Evolutionary conservation across 192 early-diverging fungal species (phyloP).

Genomic region (Haplosporangium gracile): DNA sequence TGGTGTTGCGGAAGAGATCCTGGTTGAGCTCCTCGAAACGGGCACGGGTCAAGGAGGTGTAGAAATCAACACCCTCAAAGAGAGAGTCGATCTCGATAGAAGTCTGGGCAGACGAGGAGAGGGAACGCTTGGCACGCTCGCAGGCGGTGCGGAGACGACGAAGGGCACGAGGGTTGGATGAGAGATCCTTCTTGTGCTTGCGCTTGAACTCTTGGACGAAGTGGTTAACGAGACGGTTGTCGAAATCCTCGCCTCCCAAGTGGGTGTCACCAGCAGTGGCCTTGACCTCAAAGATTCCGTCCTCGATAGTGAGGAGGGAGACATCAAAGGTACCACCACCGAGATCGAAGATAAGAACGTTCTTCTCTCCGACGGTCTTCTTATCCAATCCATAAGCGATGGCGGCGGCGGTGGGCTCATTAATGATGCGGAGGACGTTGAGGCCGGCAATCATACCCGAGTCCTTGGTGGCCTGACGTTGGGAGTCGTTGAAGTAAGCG

Average conservation of each 20-base stretch:
- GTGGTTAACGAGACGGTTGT: conserved; percentile 97
- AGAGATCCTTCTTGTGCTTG: conserved; percentile 97
- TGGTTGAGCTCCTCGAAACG: conserved; percentile 99
- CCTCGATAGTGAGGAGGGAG: conserved; percentile 94
- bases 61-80: conserved; percentile 98
- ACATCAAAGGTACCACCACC: conserved; percentile 98
- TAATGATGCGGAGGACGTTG: conserved; percentile 97
- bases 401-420: conserved; percentile 97
- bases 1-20: conserved; percentile 95
- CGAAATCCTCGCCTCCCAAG: conserved; percentile 99
- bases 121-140: conserved; percentile 98
- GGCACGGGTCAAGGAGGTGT: conserved; percentile 97
- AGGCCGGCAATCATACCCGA: conserved; percentile 93
- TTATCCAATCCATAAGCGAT: conserved; percentile 96
- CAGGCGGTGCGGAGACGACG: conserved; percentile 97
- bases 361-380: conserved; percentile 76
- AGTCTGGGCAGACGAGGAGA: conserved; percentile 94
- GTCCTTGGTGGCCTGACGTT: conserved; percentile 99
- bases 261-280: conserved; percentile 98
- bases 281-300: conserved; percentile 98
- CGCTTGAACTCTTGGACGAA: conserved; percentile 97
- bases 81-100: conserved; percentile 97
- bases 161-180: conserved; percentile 89
- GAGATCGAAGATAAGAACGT: conserved; percentile 97
- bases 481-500: conserved; percentile 97